Base-by-base conservation (phyloP, 139 green algal genomes). In the Micractinium conductrix region DNA sequence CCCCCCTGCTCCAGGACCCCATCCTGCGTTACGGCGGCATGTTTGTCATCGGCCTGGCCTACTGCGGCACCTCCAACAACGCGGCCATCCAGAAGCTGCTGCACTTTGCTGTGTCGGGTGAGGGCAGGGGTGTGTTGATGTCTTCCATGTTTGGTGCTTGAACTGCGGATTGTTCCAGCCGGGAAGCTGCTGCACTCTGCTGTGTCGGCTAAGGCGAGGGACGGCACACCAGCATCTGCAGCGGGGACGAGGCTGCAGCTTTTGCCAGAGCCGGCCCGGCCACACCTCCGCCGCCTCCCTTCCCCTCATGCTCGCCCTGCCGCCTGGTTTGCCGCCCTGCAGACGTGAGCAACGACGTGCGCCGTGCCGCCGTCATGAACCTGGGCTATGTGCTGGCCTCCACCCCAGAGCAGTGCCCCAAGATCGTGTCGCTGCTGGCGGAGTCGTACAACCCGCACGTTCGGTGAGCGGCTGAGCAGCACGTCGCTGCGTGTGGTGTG, bases 391-490 rank as follows among this genome's bases (percentile, higher is more conserved):
- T 99, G 74, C 92, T 99, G 26, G 94, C 95, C 85, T 84, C 84
- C 21, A 85, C 87, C 26, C 97, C 97, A 8, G 91, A 98, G 84
- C 95, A 98, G 91, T 98, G 94, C 92, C 96, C 97, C 1, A 87
- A 89, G 62, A 98, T 98, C 62, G 97, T 99, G 38, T 80, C 88
- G 45, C 93, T 99, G 84, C 94, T 99, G 81, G 87, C 96, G 1
- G 96, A 99, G 91, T 96, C 88, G 28, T 99, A 98, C 95, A 99
- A 99, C 92, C 94, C 97, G 26, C 97, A 99, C 88, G 93, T 88
- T 6, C 58, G 86, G 81, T 86, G 81, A 55, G 80, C 26, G 1
- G 5, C 1, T 33, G 12, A 2, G 16, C 48, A 58, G n/a, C n/a
- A n/a, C n/a, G n/a, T n/a, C n/a, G n/a, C n/a, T n/a, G n/a, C n/a